phyloP scores from a whole-genome alignment of 441 rosid genomes.

The Melastoma candidum region DNA sequence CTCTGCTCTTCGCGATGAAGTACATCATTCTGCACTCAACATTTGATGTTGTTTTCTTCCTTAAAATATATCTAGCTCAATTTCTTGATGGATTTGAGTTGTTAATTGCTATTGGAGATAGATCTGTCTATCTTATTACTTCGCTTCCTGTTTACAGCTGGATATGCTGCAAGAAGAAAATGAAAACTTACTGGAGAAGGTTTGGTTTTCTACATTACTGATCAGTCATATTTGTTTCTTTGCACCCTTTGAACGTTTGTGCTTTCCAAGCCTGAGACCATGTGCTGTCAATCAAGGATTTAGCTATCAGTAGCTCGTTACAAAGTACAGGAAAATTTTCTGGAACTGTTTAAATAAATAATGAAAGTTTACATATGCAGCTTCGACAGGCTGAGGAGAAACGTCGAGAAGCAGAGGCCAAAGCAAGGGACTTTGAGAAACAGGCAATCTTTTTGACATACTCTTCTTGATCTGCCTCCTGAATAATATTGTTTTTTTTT shows the following conservation, averaged over 20 bases:
- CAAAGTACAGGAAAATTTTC: neutral
- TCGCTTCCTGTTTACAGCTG: conserved; percentile 35
- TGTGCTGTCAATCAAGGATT: no score
- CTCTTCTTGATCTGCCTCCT: neutral
- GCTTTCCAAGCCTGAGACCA: no score
- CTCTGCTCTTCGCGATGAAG: conserved; percentile 95
- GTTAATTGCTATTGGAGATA: conserved; percentile 1
- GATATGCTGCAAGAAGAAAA: conserved; percentile 88
- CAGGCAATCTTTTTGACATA: conserved; percentile 38
- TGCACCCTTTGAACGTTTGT: no score
- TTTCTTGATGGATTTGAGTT: neutral
- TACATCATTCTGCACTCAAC: conserved; percentile 18
- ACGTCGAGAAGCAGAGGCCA: conserved; percentile 73
- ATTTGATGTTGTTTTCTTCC: conserved; percentile 7
- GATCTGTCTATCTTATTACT: conserved; percentile 18
- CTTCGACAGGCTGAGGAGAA: conserved; percentile 45
- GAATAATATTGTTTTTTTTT: neutral
- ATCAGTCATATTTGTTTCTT: conserved; percentile 4
- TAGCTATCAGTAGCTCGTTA: neutral
- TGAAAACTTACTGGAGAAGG: conserved; percentile 59
- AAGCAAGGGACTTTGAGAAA: conserved; percentile 92
- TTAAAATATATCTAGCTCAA: neutral
- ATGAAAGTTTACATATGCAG: conserved; percentile 22
- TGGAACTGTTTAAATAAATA: neutral
- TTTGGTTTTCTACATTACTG: conserved; percentile 8